A percentile compares a stretch with the other conserved stretches of the same genome.
phyloP scores from a whole-genome alignment of 257 asterid species.

The Fraxinus americana region DNA sequence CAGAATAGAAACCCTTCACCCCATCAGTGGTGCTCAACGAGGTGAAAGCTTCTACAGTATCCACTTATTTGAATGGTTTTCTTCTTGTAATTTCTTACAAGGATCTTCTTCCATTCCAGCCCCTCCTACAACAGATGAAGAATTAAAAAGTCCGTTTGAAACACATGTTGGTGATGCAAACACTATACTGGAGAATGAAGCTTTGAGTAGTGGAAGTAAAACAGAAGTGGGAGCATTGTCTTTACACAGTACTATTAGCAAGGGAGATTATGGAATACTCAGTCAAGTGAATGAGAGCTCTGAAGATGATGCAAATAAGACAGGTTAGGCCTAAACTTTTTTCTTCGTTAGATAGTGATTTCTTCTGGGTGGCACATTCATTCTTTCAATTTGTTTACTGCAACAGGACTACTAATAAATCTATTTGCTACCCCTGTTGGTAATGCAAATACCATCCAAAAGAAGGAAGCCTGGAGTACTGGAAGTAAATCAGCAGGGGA shows the following conservation, averaged over 20 bases:
- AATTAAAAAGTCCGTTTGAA: conserved; percentile 9
- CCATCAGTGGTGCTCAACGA: background rate
- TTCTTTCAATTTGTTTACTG: background rate
- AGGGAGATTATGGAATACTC: background rate
- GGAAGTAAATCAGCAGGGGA: conserved; percentile 14
- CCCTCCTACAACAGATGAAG: conserved; percentile 12
- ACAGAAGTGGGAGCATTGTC: background rate
- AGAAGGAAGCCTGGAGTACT: background rate
- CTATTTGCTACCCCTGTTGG: background rate
- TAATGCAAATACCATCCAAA: background rate
- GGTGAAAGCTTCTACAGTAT: background rate
- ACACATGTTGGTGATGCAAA: conserved; percentile 23
- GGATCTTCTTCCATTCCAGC: conserved; percentile 4
- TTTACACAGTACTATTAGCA: background rate
- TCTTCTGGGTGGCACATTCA: background rate
- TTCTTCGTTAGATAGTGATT: background rate
- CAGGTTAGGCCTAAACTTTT: background rate
- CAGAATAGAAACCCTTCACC: background rate
- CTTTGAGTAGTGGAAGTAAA: background rate
- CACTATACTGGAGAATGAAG: conserved; percentile 17
- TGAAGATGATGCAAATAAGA: background rate
- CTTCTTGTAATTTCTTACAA: conserved; percentile 9
- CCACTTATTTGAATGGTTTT: background rate
- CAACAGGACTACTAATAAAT: background rate
- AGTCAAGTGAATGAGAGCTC: background rate